Base-by-base conservation (phyloP, 2,329 filamentous ascomycete species). In the Fusarium redolens region DNA sequence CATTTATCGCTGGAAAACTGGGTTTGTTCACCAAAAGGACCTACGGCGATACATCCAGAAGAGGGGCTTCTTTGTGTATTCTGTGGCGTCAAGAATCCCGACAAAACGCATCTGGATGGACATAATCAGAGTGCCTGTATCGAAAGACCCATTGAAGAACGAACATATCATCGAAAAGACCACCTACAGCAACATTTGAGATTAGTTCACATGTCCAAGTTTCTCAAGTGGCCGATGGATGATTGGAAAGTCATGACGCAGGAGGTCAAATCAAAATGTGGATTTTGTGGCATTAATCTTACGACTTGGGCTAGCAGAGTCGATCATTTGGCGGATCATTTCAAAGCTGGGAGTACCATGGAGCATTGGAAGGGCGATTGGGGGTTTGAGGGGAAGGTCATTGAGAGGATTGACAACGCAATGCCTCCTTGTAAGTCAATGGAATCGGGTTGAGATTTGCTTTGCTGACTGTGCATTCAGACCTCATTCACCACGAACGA, bases 1-100 rank as follows among this genome's bases (percentile, higher is more conserved):
- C 87, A 80, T 78, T 81, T 80, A 60, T 86, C 82, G 30, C 84
- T 85, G 0, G 84, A 81, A 79, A 82, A 75, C 30, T 89, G 80
- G 87, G 83, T 82, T 61, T 88, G 81, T 38, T 81, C 80, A 6
- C 83, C 82, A 1, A 50, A 69, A 4, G 82, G 82, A 1, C 75
- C 69, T 14, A 73, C 71, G 4, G 7, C 83, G 82, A 9, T 79
- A 81, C n/a, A 82, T 84, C 50, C 80, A 82, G n/a, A 81, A 80
- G 41, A 72, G 57, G 48, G 74, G 50, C 48, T 69, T 17, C 33
- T 63, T 9, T 72, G 84, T 61, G 82, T 83, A 1, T 85, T 82
- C 54, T 85, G 83, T 58, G 81, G 79, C 2, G 57, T 79, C 8
- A 66, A 71, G 4, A 78, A 82, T 11, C 83, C 83, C 4, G 71